Evolutionary conservation across 1,139 yeast species (phyloP).

Genomic region (Protomyces inouyei): DNA sequence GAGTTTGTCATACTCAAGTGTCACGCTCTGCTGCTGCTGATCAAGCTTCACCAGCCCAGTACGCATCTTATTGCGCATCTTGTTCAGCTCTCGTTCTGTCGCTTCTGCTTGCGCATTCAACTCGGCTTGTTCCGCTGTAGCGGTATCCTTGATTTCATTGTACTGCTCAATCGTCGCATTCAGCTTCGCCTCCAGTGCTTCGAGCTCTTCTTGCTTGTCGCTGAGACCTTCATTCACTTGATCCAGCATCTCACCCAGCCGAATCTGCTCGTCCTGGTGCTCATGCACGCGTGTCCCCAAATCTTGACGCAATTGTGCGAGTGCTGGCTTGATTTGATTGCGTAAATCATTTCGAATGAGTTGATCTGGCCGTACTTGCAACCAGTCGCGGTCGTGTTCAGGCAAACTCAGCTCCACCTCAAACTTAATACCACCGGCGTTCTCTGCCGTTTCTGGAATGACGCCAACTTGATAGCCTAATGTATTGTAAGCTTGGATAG

Average conservation of each 20-base stretch:
- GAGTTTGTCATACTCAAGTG: slow-evolving; percentile 53
- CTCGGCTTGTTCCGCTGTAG: slow-evolving; percentile 52
- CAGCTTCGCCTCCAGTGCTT: slow-evolving; percentile 55
- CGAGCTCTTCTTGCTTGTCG: slow-evolving; percentile 57
- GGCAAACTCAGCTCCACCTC: slow-evolving; percentile 38
- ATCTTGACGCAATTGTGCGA: slow-evolving; percentile 49
- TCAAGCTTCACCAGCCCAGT: slow-evolving; percentile 56
- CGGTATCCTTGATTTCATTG: slow-evolving; percentile 54
- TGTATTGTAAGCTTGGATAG: slow-evolving; percentile 54
- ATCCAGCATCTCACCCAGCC: slow-evolving; percentile 59
- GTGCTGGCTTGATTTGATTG: slow-evolving; percentile 41
- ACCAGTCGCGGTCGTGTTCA: slow-evolving; percentile 39
- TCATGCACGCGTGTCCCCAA: slow-evolving; percentile 50
- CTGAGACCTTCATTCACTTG: slow-evolving; percentile 51
- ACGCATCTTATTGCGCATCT: slow-evolving; percentile 50
- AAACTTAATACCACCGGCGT: slow-evolving; percentile 35
- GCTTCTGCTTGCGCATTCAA: slow-evolving; percentile 63
- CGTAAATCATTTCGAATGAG: slow-evolving; percentile 42
- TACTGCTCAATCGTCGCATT: slow-evolving; percentile 52
- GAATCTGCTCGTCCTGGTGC: slow-evolving; percentile 56
- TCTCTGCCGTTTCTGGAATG: slow-evolving; percentile 35
- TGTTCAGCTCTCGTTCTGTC: slow-evolving; percentile 57
- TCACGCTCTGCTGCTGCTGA: slow-evolving; percentile 52
- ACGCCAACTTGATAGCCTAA: slow-evolving; percentile 49
- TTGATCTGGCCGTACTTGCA: slow-evolving; percentile 46